A percentile compares a stretch with the other conserved stretches of the same genome.
Evolutionary conservation across 805 yeast species (phyloP).

Genomic region (Candida morakotiae): DNA sequence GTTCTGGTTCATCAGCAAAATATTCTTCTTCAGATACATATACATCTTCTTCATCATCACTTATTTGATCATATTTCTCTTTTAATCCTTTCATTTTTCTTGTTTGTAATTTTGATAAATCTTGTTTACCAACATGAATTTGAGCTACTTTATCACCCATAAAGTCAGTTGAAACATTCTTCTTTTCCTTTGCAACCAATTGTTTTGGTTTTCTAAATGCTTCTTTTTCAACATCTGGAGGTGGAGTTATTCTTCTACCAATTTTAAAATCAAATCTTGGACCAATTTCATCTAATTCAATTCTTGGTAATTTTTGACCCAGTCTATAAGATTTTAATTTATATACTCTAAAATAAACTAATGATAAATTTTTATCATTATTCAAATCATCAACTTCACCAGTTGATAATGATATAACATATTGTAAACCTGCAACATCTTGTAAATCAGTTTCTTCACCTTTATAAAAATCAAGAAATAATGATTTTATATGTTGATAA

Average conservation of each 20-base stretch:
- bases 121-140: conserved; percentile 95
- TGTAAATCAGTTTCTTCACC: conserved; percentile 77
- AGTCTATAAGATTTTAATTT: conserved; percentile 75
- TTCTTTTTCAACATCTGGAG: conserved; percentile 86
- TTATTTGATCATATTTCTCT: conserved; percentile 75
- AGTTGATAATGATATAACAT: conserved; percentile 76
- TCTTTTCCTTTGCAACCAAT: conserved; percentile 74
- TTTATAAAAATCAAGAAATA: conserved; percentile 86
- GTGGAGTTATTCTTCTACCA: conserved; percentile 80
- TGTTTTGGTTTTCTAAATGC: conserved; percentile 80
- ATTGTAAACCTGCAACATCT: conserved; percentile 94
- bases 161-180: conserved; percentile 81
- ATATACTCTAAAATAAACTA: conserved; percentile 87
- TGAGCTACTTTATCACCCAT: conserved; percentile 98
- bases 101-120: conserved; percentile 83
- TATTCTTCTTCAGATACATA: conserved; percentile 9
- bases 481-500: conserved; percentile 78
- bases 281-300: conserved; percentile 91
- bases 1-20: conserved; percentile 15
- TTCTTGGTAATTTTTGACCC: conserved; percentile 88
- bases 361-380: conserved; percentile 60
- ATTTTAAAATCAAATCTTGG: conserved; percentile 91
- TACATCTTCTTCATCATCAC: conserved; percentile 47
- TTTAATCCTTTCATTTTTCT: conserved; percentile 98
- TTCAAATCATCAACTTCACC: conserved; percentile 74